Evolutionary conservation across 148 eudicot genomes (phyloP), one percentile per base, ranked within the genome.

Genomic region (Vaccinium corymbosum): DNA sequence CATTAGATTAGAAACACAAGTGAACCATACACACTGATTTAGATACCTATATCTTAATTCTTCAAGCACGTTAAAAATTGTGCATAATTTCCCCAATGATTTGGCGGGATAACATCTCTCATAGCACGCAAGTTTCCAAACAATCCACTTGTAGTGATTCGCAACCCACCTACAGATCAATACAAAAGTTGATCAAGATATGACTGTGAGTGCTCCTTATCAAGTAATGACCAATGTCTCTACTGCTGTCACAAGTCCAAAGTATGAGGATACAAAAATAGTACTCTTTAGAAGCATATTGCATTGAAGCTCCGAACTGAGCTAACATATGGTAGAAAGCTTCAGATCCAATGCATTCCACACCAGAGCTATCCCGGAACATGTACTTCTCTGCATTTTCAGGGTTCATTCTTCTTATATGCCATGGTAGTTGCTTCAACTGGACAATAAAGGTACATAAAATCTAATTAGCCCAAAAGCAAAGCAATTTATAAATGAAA

Each of bases 61-160:
- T 79, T 97, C 97, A 62, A 94, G 89, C 80, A 97, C 97, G 84
- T 92, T 94, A 52, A 86, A 81, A 35, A 89, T 88, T 22, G 94
- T 90, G 71, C 93, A 86, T 80, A 93, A 87, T 20, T 85, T 89
- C 77, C 85, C 90, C 79, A 83, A 81, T 46, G 83, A 86, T 80
- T 93, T 90, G 83, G 87, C 80, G n/a, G 94, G 89, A 89, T 86
- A 91, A 81, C 89, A 90, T 87, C 98, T 92, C 86, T 94, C 98
- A 83, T 94, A 97, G 86, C 93, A 92, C 73, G 97, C 94, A 83
- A 97, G 95, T 90, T 97, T 97, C 99, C 99, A 94, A 66, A 97
- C 95, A 82, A 97, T 92, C 99, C 99, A 97, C 93, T 94, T 97
- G 90, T 89, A 94, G 89, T 97, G 99, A 90, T 97, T 94, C 85